These are phyloP conservation scores for Diutina ranongensis DNA, from an alignment of 1,139 yeast genomes.

Conservation along the genomic window DNA sequence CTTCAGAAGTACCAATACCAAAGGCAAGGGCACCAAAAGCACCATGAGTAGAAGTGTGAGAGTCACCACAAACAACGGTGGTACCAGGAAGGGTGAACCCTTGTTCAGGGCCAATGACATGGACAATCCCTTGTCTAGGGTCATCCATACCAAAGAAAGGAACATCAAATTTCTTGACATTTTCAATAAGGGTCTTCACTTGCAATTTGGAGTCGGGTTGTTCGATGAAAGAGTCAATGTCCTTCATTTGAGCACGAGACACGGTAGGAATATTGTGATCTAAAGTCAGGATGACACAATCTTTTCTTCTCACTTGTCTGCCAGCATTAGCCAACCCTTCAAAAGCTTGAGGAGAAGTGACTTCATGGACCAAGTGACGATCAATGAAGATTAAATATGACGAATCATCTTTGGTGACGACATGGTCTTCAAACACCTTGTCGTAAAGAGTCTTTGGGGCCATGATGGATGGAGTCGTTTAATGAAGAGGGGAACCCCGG, in stretches of 20 bases:
- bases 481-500: not conserved
- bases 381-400: constrained; percentile 83
- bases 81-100: constrained; percentile 98
- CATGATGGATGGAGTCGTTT: constrained; percentile 7
- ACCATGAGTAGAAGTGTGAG: constrained; percentile 97
- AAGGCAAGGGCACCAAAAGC: constrained; percentile 98
- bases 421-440: constrained; percentile 89
- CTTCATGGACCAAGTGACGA: constrained; percentile 95
- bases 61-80: constrained; percentile 97
- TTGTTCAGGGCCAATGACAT: constrained; percentile 97
- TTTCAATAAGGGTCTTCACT: constrained; percentile 83
- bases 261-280: constrained; percentile 96
- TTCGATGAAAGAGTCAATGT: constrained; percentile 70
- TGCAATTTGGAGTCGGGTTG: constrained; percentile 89
- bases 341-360: constrained; percentile 97
- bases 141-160: constrained; percentile 93
- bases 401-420: constrained; percentile 80
- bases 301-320: constrained; percentile 79
- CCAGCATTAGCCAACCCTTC: constrained; percentile 87
- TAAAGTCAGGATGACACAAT: constrained; percentile 93
- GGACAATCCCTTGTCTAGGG: constrained; percentile 93
- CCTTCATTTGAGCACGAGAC: constrained; percentile 64
- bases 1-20: constrained; percentile 98
- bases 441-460: constrained; percentile 65
- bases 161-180: constrained; percentile 79